Percentiles rank a stretch among this genome's conserved stretches.
Evolutionary conservation across 306 rosid genomes (phyloP).

Genomic region (Glycine soja): DNA sequence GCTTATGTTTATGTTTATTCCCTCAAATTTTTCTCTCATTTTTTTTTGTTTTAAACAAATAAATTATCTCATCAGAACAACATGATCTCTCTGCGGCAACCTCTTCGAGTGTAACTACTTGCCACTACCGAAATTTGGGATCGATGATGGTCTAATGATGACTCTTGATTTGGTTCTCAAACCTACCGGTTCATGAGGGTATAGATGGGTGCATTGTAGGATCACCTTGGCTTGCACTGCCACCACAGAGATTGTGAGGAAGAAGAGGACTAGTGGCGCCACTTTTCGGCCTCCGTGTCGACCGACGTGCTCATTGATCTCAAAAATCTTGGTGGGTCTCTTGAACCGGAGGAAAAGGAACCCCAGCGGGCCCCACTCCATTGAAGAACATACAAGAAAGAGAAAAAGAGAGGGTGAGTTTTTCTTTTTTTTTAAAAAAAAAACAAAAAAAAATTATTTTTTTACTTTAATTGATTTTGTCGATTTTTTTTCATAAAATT

Average conservation of each 20-base stretch:
- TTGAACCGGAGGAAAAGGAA: conserved; percentile 84
- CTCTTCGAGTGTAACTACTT: conserved; percentile 75
- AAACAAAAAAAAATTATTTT: too few species aligned
- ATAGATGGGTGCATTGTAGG: conserved; percentile 56
- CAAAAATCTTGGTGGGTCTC: conserved; percentile 58
- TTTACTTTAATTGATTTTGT: too few species aligned
- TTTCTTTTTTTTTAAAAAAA: background rate
- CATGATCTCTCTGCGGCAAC: conserved; percentile 60
- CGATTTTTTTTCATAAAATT: too few species aligned
- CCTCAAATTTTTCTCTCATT: too few species aligned
- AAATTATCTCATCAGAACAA: conserved; percentile 56
- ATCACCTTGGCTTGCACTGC: conserved; percentile 69
- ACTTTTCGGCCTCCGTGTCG: conserved; percentile 48
- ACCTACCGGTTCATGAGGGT: conserved; percentile 74
- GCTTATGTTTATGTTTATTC: too few species aligned
- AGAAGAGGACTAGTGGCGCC: conserved; percentile 60
- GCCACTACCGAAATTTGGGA: conserved; percentile 65
- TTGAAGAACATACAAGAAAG: conserved; percentile 49
- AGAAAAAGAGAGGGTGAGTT: background rate
- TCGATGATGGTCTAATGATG: conserved; percentile 69
- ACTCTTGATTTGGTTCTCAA: conserved; percentile 83
- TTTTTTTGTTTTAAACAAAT: too few species aligned
- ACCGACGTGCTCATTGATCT: conserved; percentile 56
- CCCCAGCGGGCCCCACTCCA: conserved; percentile 85
- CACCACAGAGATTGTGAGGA: conserved; percentile 71